Evolutionary conservation across 139 green algal species (phyloP).

Genomic region (Choricystis sp.): DNA sequence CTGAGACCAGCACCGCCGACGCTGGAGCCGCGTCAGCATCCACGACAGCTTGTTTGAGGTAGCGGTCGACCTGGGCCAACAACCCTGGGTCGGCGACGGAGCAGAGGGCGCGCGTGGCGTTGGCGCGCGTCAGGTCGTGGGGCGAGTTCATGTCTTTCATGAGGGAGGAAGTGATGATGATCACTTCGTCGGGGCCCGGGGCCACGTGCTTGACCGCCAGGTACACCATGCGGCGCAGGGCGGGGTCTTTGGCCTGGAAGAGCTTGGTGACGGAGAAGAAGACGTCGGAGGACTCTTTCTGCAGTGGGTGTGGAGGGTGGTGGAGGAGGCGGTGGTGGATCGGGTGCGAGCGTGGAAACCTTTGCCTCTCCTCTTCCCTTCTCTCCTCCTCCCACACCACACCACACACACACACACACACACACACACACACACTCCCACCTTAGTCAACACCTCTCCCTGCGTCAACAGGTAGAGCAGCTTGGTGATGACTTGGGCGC

Average conservation of each 20-base stretch:
- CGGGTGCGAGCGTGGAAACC: neutral
- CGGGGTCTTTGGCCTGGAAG: conserved; percentile 90
- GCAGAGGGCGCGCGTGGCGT: conserved; percentile 94
- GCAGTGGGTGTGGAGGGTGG: conserved; percentile 5
- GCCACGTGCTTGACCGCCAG: conserved; percentile 98
- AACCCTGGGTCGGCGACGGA: conserved; percentile 82
- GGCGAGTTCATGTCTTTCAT: conserved; percentile 99
- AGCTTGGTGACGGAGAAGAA: conserved; percentile 98
- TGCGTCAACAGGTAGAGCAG: conserved; percentile 95
- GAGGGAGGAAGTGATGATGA: conserved; percentile 94
- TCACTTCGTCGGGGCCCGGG: conserved; percentile 83
- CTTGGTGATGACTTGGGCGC: conserved; percentile 97
- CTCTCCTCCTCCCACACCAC: too few species aligned
- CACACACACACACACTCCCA: too few species aligned
- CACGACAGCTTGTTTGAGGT: conserved; percentile 95
- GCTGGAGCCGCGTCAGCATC: conserved; percentile 73
- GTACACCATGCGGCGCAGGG: conserved; percentile 95
- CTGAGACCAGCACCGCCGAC: conserved; percentile 65
- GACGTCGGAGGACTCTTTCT: conserved; percentile 93
- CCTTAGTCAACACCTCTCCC: conserved; percentile 96
- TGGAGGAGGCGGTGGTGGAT: neutral
- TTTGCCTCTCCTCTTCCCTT: neutral
- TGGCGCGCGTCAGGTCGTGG: conserved; percentile 85
- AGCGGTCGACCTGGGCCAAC: conserved; percentile 78
- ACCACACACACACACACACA: too few species aligned